Percentiles rank a stretch among this genome's conserved stretches.
These are phyloP conservation scores for Fusarium falciforme DNA, from an alignment of 2,329 filamentous ascomycete species.

Conservation along the genomic window DNA sequence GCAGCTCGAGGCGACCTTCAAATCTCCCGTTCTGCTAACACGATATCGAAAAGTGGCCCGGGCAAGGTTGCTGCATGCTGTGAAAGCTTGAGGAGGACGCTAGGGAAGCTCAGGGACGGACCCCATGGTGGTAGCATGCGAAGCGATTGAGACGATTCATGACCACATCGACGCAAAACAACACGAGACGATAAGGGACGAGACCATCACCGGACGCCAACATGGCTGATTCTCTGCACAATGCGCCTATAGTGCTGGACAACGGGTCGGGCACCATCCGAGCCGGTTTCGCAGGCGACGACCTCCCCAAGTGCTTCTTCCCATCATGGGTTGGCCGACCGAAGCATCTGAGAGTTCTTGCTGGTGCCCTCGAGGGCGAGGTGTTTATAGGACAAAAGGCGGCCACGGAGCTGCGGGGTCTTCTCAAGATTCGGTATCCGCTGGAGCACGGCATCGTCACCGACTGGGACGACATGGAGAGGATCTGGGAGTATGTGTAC, in stretches of 20 bases:
- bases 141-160: slow-evolving; percentile 35
- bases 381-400: slow-evolving; percentile 94
- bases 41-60: slow-evolving; percentile 10
- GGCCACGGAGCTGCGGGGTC: slow-evolving; percentile 87
- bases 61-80: slow-evolving; percentile 17
- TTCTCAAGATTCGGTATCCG: slow-evolving; percentile 96
- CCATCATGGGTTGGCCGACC: slow-evolving; percentile 96
- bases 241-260: slow-evolving; percentile 98
- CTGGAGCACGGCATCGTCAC: slow-evolving; percentile 98
- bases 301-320: slow-evolving; percentile 96
- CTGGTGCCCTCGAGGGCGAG: slow-evolving; percentile 96
- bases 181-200: slow-evolving; percentile 7
- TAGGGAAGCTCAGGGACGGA: slow-evolving; percentile 36
- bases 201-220: slow-evolving; percentile 11
- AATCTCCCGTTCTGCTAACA: slow-evolving; percentile 15
- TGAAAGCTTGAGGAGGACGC: slow-evolving; percentile 34
- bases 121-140: slow-evolving; percentile 26
- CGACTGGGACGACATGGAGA: slow-evolving; percentile 99
- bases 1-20: slow-evolving; percentile 26
- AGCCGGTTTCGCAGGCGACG: slow-evolving; percentile 95
- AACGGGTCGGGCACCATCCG: slow-evolving; percentile 98
- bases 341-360: slow-evolving; percentile 93
- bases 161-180: slow-evolving; percentile 21
- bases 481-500: slow-evolving; percentile 99
- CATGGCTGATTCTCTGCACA: slow-evolving; percentile 81